Conservation (phyloP, 768 basidiomycete genomes). For the Russula foetens region DNA sequence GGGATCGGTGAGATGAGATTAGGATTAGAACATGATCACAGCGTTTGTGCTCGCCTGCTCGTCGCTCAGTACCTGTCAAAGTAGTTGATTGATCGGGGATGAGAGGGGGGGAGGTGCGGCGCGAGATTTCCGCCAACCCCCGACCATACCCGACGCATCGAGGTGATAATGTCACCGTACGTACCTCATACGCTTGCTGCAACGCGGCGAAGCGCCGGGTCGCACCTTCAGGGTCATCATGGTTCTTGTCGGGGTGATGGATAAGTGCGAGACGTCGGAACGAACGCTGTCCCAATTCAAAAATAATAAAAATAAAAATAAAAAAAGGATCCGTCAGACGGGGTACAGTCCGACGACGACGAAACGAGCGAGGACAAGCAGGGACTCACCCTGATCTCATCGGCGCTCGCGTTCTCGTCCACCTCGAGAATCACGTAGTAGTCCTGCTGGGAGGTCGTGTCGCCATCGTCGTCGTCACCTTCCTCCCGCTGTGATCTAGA, state of each 20-base stretch:
- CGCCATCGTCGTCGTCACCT: constrained; percentile 20
- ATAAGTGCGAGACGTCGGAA: constrained; percentile 80
- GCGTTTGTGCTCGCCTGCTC: constrained; percentile 61
- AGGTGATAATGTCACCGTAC: constrained; percentile 19
- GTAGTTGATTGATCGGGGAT: background rate
- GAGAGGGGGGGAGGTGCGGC: background rate
- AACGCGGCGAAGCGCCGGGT: constrained; percentile 81
- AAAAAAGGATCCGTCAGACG: too few relatives aligned
- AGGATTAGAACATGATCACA: background rate
- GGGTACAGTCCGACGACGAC: too few relatives aligned
- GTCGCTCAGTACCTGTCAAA: constrained; percentile 74
- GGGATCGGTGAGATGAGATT: background rate
- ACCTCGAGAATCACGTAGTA: constrained; percentile 82
- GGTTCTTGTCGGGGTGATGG: constrained; percentile 87
- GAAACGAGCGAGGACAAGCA: too few relatives aligned
- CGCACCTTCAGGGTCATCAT: constrained; percentile 72
- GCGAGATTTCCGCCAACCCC: too few relatives aligned
- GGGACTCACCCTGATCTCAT: constrained; percentile 76
- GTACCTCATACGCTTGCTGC: constrained; percentile 93
- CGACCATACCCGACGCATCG: too few relatives aligned
- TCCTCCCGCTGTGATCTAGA: constrained; percentile 38
- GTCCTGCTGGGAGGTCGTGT: constrained; percentile 34
- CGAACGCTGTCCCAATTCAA: constrained; percentile 44
- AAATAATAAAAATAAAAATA: too few relatives aligned
- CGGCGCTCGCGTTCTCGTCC: constrained; percentile 70